These are phyloP conservation scores for Skeletonema potamos DNA, from an alignment of 108 stramenopile genomes.

Conservation along the genomic window DNA sequence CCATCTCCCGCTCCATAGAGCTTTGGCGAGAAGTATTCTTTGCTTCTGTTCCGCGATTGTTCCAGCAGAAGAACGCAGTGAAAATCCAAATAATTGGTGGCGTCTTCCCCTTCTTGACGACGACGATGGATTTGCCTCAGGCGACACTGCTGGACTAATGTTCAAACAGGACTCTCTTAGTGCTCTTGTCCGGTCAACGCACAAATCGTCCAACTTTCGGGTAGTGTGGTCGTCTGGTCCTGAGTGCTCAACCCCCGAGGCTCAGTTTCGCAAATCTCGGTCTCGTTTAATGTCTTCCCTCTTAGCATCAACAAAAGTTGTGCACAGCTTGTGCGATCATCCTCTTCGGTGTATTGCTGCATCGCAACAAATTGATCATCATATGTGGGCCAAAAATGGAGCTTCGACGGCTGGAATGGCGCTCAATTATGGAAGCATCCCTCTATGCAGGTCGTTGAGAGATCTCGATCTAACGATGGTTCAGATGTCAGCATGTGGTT, in stretches of 20 bases:
- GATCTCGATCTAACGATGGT: slow-evolving; percentile 85
- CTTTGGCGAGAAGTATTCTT: slow-evolving; percentile 74
- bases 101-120: slow-evolving; percentile 80
- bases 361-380: slow-evolving; percentile 83
- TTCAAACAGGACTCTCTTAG: slow-evolving; percentile 69
- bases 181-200: slow-evolving; percentile 64
- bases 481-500: slow-evolving; percentile 82
- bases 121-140: slow-evolving; percentile 43
- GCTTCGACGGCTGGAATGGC: slow-evolving; percentile 80
- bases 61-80: slow-evolving; percentile 52
- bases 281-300: slow-evolving; percentile 68
- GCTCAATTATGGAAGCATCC: slow-evolving; percentile 81
- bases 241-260: slow-evolving; percentile 77
- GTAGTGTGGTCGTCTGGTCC: slow-evolving; percentile 88
- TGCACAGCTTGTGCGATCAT: slow-evolving; percentile 85
- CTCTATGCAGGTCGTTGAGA: slow-evolving; percentile 80
- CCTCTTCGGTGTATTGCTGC: slow-evolving; percentile 86
- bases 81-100: slow-evolving; percentile 74
- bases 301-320: slow-evolving; percentile 85
- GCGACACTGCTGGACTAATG: slow-evolving; percentile 23
- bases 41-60: slow-evolving; percentile 74
- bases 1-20: slow-evolving; percentile 86
- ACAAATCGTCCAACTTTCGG: slow-evolving; percentile 81
- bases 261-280: slow-evolving; percentile 70
- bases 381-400: slow-evolving; percentile 90